Conservation (phyloP, 176 grass and related monocot species). For the Oryza rufipogon region DNA sequence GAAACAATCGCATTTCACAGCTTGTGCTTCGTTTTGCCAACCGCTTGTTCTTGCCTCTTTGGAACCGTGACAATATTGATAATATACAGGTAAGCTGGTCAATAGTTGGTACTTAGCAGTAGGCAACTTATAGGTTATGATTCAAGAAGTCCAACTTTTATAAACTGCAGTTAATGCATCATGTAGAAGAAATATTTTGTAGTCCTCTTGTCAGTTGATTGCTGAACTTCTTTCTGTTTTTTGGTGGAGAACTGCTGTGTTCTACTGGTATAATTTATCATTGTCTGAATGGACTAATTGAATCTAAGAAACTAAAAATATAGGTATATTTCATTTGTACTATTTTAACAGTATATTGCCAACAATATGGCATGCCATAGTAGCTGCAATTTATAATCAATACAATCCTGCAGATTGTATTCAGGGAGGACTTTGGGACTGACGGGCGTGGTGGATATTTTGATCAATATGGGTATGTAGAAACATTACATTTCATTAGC, state of each 20-base stretch:
- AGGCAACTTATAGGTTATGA: slow-evolving; percentile 21
- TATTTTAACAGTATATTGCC: slow-evolving; percentile 6
- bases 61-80: slow-evolving; percentile 95
- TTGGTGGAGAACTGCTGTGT: neutral
- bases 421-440: slow-evolving; percentile 97
- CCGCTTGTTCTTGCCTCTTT: slow-evolving; percentile 84
- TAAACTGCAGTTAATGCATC: slow-evolving; percentile 14
- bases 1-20: slow-evolving; percentile 49
- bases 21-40: slow-evolving; percentile 97
- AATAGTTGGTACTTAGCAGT: slow-evolving; percentile 29
- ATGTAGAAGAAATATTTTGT: slow-evolving; percentile 27
- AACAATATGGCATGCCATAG: slow-evolving; percentile 23
- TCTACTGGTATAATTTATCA: slow-evolving; percentile 5
- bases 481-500: slow-evolving; percentile 32
- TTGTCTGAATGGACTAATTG: slow-evolving; percentile 13
- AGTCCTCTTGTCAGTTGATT: slow-evolving; percentile 21
- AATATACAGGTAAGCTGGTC: slow-evolving; percentile 76
- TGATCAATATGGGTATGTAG: slow-evolving; percentile 89
- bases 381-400: slow-evolving; percentile 18
- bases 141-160: neutral
- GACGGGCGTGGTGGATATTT: slow-evolving; percentile 98
- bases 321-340: neutral
- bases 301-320: slow-evolving; percentile 18
- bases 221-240: neutral
- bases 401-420: slow-evolving; percentile 85